Percentiles rank a stretch among this genome's conserved stretches.
phyloP scores from a whole-genome alignment of 2,329 filamentous ascomycete genomes.

The Pseudogymnoascus sp. region DNA sequence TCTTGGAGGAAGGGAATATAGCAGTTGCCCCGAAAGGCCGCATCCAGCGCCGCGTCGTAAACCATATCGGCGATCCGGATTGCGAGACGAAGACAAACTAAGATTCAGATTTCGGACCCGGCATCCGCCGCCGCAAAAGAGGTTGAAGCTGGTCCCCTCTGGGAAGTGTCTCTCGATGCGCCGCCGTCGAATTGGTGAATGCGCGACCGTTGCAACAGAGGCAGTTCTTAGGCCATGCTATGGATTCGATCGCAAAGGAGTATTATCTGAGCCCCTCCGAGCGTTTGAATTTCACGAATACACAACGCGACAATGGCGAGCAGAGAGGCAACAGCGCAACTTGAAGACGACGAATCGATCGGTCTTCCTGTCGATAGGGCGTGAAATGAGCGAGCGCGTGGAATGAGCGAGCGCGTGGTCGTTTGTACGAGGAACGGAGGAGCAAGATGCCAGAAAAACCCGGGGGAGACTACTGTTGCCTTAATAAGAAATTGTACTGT shows the following conservation, averaged over 20 bases:
- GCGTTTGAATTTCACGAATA: not conserved
- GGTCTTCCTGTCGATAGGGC: not conserved
- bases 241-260: not conserved
- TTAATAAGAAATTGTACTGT: conserved; percentile 6
- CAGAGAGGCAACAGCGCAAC: not conserved
- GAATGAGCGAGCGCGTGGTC: not conserved
- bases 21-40: conserved; percentile 41
- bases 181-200: conserved; percentile 2
- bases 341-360: not conserved
- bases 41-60: not conserved
- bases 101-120: conserved; percentile 2
- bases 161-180: not conserved
- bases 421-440: not conserved
- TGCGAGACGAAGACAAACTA: not conserved
- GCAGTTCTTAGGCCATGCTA: conserved; percentile 2
- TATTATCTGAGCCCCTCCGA: not conserved
- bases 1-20: conserved; percentile 61
- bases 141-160: not conserved
- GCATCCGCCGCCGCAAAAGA: not conserved
- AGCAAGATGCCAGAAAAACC: not conserved
- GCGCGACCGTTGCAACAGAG: conserved; percentile 4
- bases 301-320: conserved; percentile 1
- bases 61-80: not conserved
- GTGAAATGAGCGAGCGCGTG: not conserved
- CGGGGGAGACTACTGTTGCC: conserved; percentile 7